Conservation (phyloP, 2,329 filamentous ascomycete genomes). For the Mollisia scopiformis region DNA sequence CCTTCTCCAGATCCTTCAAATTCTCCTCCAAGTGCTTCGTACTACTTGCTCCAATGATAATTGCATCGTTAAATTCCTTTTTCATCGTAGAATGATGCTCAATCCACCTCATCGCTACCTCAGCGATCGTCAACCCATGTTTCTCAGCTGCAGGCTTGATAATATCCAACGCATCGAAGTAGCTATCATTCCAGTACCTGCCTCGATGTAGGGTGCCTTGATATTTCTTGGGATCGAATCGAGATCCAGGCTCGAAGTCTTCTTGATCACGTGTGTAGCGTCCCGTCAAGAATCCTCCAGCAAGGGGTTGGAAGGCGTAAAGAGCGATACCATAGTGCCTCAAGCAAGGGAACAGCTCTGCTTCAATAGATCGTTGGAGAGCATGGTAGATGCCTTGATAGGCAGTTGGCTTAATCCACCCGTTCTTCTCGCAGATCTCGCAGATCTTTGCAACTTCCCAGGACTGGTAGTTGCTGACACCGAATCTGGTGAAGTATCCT, state of each 20-base stretch:
- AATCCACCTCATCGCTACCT: slow-evolving; percentile 74
- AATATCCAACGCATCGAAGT: slow-evolving; percentile 67
- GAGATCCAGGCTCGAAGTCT: slow-evolving; percentile 14
- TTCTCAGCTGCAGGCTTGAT: slow-evolving; percentile 71
- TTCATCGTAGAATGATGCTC: slow-evolving; percentile 69
- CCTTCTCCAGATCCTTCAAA: slow-evolving; percentile 62
- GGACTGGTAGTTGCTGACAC: slow-evolving; percentile 63
- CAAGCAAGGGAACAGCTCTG: slow-evolving; percentile 60
- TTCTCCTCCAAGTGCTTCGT: slow-evolving; percentile 60
- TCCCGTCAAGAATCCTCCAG: slow-evolving; percentile 49
- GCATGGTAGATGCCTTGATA: slow-evolving; percentile 41
- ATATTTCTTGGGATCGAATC: slow-evolving; percentile 47
- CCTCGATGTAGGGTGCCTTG: slow-evolving; percentile 52
- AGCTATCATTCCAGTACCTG: slow-evolving; percentile 64
- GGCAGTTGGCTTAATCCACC: slow-evolving; percentile 38
- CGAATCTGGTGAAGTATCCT: slow-evolving; percentile 48
- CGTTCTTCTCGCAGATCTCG: slow-evolving; percentile 37
- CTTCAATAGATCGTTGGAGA: slow-evolving; percentile 55
- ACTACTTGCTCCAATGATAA: slow-evolving; percentile 63
- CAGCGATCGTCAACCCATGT: slow-evolving; percentile 69
- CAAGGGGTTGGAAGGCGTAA: slow-evolving; percentile 64
- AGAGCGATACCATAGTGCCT: slow-evolving; percentile 62
- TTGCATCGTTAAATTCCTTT: slow-evolving; percentile 56
- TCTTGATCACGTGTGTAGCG: slow-evolving; percentile 52
- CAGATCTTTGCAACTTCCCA: slow-evolving; percentile 35